phyloP scores from a whole-genome alignment of 352 stramenopile genomes.

The Phytophthora crassamura region DNA sequence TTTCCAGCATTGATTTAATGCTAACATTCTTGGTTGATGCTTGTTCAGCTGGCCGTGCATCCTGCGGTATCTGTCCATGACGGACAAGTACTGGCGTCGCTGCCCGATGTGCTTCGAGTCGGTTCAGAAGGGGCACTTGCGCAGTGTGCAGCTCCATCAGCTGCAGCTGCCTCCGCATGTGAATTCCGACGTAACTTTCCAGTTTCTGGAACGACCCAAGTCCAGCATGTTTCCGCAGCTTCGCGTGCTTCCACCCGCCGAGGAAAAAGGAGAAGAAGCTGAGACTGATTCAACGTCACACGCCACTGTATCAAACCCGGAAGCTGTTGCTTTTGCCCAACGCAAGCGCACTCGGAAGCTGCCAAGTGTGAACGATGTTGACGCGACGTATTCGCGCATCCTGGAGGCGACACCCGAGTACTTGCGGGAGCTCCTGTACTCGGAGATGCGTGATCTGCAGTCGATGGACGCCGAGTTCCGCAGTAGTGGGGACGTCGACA shows the following conservation, averaged over 20 bases:
- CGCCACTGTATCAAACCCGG: conserved; percentile 9
- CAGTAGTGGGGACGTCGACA: conserved; percentile 76
- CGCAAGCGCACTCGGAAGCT: conserved; percentile 55
- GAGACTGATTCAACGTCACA: neutral
- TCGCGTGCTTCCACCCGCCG: conserved; percentile 27
- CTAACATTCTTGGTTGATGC: neutral
- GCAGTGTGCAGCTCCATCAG: conserved; percentile 72
- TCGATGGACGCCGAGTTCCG: conserved; percentile 73
- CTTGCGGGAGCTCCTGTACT: conserved; percentile 59
- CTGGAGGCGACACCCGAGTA: conserved; percentile 77
- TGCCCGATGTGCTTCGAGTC: conserved; percentile 91
- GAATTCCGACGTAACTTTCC: conserved; percentile 63
- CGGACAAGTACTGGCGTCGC: conserved; percentile 88
- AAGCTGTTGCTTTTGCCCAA: conserved; percentile 34
- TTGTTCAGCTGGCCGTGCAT: conserved; percentile 81
- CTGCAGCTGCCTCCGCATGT: conserved; percentile 65
- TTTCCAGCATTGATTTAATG: conserved; percentile 1
- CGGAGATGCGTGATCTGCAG: conserved; percentile 75
- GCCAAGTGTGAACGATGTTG: conserved; percentile 71
- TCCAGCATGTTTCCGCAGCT: conserved; percentile 76
- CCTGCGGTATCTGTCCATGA: conserved; percentile 82
- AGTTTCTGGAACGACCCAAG: conserved; percentile 77
- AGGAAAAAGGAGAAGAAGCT: conserved; percentile 12
- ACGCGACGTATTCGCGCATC: conserved; percentile 76
- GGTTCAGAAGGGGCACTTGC: conserved; percentile 82